These are phyloP conservation scores for Akebia trifoliata DNA, from an alignment of 164 flowering plant species.

Conservation along the genomic window DNA sequence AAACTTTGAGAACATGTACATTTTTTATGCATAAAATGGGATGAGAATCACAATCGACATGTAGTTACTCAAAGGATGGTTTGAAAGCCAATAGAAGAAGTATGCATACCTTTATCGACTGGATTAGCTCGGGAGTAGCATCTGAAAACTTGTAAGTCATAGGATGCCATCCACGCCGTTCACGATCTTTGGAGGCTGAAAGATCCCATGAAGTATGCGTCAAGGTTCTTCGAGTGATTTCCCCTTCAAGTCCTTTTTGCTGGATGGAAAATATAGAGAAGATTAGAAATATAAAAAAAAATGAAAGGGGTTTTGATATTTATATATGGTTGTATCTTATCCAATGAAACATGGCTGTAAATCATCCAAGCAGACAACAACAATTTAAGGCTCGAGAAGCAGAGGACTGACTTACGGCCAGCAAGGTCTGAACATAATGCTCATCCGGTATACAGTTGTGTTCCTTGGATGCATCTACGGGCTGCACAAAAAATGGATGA, in stretches of 20 bases:
- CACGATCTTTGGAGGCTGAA: conserved; percentile 55
- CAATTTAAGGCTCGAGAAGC: not conserved
- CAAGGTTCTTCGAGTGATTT: conserved; percentile 45
- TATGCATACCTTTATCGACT: conserved; percentile 36
- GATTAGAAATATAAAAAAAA: not conserved
- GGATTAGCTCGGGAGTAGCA: conserved; percentile 68
- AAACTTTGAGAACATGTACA: too few species aligned
- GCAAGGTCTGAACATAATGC: conserved; percentile 88
- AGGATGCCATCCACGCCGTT: conserved; percentile 97
- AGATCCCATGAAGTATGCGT: conserved; percentile 76
- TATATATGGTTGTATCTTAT: too few species aligned
- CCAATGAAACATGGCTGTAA: too few species aligned
- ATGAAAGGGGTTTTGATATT: not conserved
- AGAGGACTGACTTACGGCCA: conserved; percentile 62
- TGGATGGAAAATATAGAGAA: conserved; percentile 20
- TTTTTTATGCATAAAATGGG: not conserved
- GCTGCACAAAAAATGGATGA: conserved; percentile 42
- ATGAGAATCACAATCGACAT: not conserved
- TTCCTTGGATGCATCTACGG: conserved; percentile 64
- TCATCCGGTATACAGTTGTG: conserved; percentile 99
- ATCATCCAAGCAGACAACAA: not conserved
- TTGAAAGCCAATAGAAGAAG: not conserved
- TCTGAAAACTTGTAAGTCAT: conserved; percentile 78
- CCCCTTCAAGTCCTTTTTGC: conserved; percentile 66
- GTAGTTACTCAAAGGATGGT: not conserved